These are phyloP conservation scores for Glonium stellatum DNA, from an alignment of 495 filamentous ascomycete genomes.

Conservation along the genomic window DNA sequence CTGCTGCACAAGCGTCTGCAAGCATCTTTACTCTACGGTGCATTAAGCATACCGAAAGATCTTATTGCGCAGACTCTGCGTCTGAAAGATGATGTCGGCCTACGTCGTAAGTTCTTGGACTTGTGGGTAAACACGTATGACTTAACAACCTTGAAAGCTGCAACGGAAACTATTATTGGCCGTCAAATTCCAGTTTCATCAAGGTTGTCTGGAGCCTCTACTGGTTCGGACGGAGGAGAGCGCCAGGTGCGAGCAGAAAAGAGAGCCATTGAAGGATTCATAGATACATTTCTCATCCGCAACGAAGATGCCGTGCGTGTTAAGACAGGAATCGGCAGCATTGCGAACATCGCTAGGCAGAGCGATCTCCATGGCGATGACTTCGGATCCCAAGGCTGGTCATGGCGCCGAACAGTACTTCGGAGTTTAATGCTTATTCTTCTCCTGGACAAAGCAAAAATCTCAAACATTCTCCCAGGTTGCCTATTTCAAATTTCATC, in stretches of 20 bases:
- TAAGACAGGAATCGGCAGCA: slow-evolving; percentile 24
- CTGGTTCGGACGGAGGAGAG: slow-evolving; percentile 21
- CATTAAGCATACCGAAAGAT: slow-evolving; percentile 52
- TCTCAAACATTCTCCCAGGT: slow-evolving; percentile 30
- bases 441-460: slow-evolving; percentile 52
- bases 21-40: slow-evolving; percentile 56
- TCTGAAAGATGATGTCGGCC: slow-evolving; percentile 53
- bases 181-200: slow-evolving; percentile 40
- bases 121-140: slow-evolving; percentile 57
- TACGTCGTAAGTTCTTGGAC: slow-evolving; percentile 50
- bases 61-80: slow-evolving; percentile 41
- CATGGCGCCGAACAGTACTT: slow-evolving; percentile 51
- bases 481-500: slow-evolving; percentile 46
- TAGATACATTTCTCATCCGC: slow-evolving; percentile 53
- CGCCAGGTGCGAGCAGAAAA: slow-evolving; percentile 31
- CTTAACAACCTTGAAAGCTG: slow-evolving; percentile 42
- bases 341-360: slow-evolving; percentile 25
- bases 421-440: slow-evolving; percentile 56
- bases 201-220: slow-evolving; percentile 22
- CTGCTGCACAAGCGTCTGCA: slow-evolving; percentile 54
- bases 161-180: slow-evolving; percentile 55
- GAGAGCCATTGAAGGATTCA: slow-evolving; percentile 44
- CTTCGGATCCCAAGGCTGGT: slow-evolving; percentile 38
- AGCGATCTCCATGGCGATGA: slow-evolving; percentile 30
- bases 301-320: slow-evolving; percentile 47